Percentiles rank a stretch among this genome's conserved stretches.
These are phyloP conservation scores for Arachnomyces sp. DNA, from an alignment of 2,329 filamentous ascomycete species.

Conservation along the genomic window DNA sequence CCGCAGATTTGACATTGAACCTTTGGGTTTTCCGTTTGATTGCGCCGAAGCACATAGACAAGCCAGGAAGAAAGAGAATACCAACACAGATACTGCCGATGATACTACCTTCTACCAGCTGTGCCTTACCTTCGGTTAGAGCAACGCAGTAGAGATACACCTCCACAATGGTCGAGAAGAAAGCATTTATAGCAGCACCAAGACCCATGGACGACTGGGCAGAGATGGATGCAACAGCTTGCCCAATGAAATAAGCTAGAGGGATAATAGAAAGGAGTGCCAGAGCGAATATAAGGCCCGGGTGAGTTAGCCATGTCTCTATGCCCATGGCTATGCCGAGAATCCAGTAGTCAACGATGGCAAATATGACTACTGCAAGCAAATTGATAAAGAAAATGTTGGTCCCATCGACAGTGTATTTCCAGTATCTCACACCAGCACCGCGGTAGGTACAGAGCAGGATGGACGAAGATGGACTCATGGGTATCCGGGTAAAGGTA, in stretches of 20 bases:
- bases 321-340: slow-evolving; percentile 62
- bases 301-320: slow-evolving; percentile 66
- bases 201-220: slow-evolving; percentile 98
- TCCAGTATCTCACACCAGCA: slow-evolving; percentile 94
- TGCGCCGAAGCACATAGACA: slow-evolving; percentile 98
- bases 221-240: slow-evolving; percentile 96
- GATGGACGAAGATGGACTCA: slow-evolving; percentile 72
- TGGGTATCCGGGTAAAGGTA: slow-evolving; percentile 61
- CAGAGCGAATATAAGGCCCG: slow-evolving; percentile 77
- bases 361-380: slow-evolving; percentile 85
- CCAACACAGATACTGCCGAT: slow-evolving; percentile 97
- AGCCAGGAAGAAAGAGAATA: slow-evolving; percentile 83
- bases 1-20: slow-evolving; percentile 93
- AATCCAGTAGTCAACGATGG: slow-evolving; percentile 86
- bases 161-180: slow-evolving; percentile 95
- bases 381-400: slow-evolving; percentile 99
- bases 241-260: slow-evolving; percentile 94
- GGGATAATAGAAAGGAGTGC: slow-evolving; percentile 90
- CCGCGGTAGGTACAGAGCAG: slow-evolving; percentile 95
- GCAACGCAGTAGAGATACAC: slow-evolving; percentile 97
- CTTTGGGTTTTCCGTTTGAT: slow-evolving; percentile 96
- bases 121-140: slow-evolving; percentile 81
- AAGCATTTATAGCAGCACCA: slow-evolving; percentile 92
- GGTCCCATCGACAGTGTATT: slow-evolving; percentile 96
- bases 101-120: slow-evolving; percentile 91